Base-by-base conservation (phyloP, 805 yeast species). In the Brettanomyces nanus region DNA sequence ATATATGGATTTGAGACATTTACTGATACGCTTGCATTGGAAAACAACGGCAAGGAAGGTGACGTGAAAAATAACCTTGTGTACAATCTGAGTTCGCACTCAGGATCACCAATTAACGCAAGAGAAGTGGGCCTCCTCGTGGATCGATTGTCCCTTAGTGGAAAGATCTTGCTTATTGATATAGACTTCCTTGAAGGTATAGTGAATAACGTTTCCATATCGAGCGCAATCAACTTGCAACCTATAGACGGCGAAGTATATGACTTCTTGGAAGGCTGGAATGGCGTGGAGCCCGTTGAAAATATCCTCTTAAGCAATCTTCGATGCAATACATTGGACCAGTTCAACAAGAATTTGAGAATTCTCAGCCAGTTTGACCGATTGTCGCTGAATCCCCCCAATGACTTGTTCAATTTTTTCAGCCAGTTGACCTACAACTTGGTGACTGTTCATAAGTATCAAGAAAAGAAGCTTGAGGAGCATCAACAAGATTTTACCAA, bases 1-100 rank as follows among this genome's bases (percentile, higher is more conserved):
- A 52, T 58, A n/a, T 61, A 62, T 38, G 66, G 65, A 2, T 62
- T 62, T 39, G 65, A 61, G 33, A 60, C 63, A 5, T 60, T 59
- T 38, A 47, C 52, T 4, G 62, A 58, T 42, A 45, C 45, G 5
- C 54, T 59, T 4, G 58, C 63, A 1, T 46, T 55, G 11, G 57
- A 46, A 3, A 69, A 64, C 42, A 65, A 52, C 28, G 65, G 56
- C 33, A 30, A 25, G 13, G 28, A 15, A 5, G 33, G 33, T 10
- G n/a, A 14, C 10, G 19, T 9, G 5, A 25, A 20, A 20, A 28
- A 28, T 11, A 63, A 56, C 14, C 49, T 50, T 1, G 65, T 68
- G 6, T 45, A 31, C 26, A 27, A 42, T 2, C 19, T 35, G 6
- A 49, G 40, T 14, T 43, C 50, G 25, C 42, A 45, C 28, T 42